A percentile compares a stretch with the other conserved stretches of the same genome.
These are phyloP conservation scores for Termitomyces sp. DNA, from an alignment of 768 basidiomycete species.

Conservation along the genomic window DNA sequence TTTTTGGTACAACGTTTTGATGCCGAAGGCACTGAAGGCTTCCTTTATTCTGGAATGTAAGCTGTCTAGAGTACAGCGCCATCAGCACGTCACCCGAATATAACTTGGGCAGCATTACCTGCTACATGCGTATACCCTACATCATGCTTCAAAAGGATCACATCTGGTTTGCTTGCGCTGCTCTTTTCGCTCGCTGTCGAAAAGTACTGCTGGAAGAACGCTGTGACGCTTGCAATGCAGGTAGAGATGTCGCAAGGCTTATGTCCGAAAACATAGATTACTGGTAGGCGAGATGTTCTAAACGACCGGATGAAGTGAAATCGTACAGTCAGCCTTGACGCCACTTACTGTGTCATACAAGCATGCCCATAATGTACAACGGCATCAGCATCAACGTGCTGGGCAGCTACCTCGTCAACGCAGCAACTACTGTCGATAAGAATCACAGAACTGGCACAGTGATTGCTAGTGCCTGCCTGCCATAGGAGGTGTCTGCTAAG, in stretches of 20 bases:
- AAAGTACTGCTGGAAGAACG: conserved; percentile 22
- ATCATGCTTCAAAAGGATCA: conserved; percentile 65
- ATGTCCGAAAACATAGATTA: conserved; percentile 88
- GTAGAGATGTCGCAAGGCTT: conserved; percentile 53
- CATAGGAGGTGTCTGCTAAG: conserved; percentile 71
- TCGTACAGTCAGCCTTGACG: background rate
- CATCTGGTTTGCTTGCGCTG: conserved; percentile 14
- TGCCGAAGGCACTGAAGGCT: conserved; percentile 18
- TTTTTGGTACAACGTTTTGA: conserved; percentile 32
- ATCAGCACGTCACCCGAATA: background rate
- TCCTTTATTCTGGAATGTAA: conserved; percentile 26
- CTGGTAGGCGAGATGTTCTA: conserved; percentile 84
- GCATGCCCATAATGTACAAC: conserved; percentile 47
- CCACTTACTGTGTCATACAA: conserved; percentile 83
- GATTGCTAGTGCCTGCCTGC: conserved; percentile 53
- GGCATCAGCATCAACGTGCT: conserved; percentile 71
- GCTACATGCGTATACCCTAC: conserved; percentile 71
- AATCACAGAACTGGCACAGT: conserved; percentile 9
- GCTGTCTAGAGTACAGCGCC: conserved; percentile 22
- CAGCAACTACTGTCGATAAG: conserved; percentile 64
- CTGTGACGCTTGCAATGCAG: conserved; percentile 41
- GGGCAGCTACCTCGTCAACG: conserved; percentile 93
- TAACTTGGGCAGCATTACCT: conserved; percentile 33
- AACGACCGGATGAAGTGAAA: background rate
- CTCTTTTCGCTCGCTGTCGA: background rate